Conservation (phyloP, 257 asterid genomes). For the Solanum clarkiae region DNA sequence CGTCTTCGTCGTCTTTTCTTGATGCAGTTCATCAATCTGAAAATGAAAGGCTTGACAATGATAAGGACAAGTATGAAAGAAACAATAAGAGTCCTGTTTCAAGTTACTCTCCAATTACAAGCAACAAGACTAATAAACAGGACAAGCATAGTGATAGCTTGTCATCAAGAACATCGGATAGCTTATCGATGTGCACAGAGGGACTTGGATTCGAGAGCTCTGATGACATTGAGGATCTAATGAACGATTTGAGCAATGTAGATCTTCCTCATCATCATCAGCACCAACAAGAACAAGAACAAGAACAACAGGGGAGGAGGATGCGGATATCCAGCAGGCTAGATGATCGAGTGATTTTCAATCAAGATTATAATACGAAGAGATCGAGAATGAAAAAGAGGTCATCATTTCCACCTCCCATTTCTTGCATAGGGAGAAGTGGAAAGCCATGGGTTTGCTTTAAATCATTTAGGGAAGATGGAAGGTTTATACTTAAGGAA, state of each 20-base stretch:
- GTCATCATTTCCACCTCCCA: conserved; percentile 63
- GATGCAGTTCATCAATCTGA: background rate
- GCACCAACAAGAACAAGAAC: conserved; percentile 17
- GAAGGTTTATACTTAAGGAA: conserved; percentile 66
- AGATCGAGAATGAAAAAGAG: conserved; percentile 23
- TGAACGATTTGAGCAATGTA: conserved; percentile 16
- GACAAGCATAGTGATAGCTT: conserved; percentile 32
- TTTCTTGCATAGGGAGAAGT: conserved; percentile 61
- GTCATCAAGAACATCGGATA: conserved; percentile 44
- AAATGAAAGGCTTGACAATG: background rate
- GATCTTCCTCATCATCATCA: background rate
- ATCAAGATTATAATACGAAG: conserved; percentile 9
- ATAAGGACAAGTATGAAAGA: background rate
- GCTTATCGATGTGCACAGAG: conserved; percentile 55
- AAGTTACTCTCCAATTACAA: background rate
- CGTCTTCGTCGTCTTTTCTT: background rate
- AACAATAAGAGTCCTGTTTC: conserved; percentile 6
- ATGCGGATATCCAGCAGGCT: background rate
- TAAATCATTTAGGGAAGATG: conserved; percentile 49
- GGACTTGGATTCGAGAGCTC: conserved; percentile 79
- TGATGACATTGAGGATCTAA: conserved; percentile 38
- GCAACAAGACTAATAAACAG: background rate
- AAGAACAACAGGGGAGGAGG: background rate
- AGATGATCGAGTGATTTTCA: background rate
- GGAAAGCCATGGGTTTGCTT: conserved; percentile 68